phyloP scores from a whole-genome alignment of 1,284 basidiomycete genomes.

The Heterobasidion irregulare region DNA sequence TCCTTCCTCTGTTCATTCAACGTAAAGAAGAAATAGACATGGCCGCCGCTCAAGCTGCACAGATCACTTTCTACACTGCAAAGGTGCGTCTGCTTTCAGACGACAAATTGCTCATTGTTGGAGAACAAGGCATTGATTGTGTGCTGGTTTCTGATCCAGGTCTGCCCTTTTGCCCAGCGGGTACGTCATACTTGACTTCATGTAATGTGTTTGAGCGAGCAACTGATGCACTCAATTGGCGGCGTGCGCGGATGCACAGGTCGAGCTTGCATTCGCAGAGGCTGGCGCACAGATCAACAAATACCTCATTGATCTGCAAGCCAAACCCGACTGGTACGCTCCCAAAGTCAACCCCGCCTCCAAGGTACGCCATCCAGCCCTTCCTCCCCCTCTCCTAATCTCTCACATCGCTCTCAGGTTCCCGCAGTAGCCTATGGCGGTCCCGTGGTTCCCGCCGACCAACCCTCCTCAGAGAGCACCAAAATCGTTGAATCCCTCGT shows the following conservation, averaged over 20 bases:
- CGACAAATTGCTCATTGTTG: too few relatives aligned
- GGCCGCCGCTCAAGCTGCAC: background rate
- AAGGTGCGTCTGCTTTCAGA: background rate
- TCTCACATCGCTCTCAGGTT: constrained; percentile 23
- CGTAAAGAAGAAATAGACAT: background rate
- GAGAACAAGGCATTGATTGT: too few relatives aligned
- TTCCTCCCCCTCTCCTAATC: background rate
- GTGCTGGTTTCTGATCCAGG: background rate
- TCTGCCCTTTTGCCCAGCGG: constrained; percentile 8
- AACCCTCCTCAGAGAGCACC: constrained; percentile 45
- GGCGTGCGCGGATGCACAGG: constrained; percentile 19
- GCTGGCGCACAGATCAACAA: constrained; percentile 37
- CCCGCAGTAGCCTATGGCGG: constrained; percentile 54
- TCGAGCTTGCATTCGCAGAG: constrained; percentile 52
- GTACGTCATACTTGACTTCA: background rate
- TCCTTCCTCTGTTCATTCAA: background rate
- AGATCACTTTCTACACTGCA: background rate
- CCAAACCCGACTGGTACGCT: constrained; percentile 62
- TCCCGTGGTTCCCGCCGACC: constrained; percentile 37
- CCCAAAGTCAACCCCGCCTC: constrained; percentile 52
- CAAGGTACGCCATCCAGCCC: constrained; percentile 33
- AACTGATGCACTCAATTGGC: background rate
- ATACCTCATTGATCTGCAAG: constrained; percentile 46
- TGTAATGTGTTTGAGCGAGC: background rate
- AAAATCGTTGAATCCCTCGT: constrained; percentile 58